Base-by-base conservation (phyloP, 2,329 filamentous ascomycete species). In the Fusarium marasasianum region DNA sequence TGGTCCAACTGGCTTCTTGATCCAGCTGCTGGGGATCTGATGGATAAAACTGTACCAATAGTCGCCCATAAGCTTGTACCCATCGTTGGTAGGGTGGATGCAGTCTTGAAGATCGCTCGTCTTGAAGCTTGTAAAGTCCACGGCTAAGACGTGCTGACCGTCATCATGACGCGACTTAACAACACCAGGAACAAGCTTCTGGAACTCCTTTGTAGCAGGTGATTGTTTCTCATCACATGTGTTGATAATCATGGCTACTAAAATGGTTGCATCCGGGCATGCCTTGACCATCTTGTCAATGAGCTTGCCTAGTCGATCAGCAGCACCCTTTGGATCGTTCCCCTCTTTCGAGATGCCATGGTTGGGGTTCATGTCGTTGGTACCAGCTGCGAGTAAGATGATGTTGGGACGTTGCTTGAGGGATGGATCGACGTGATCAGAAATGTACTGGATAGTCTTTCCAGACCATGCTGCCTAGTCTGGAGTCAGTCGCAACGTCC, bases 41-140 rank as follows among this genome's bases (percentile, higher is more conserved):
- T 57, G 54, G 1, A 78, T 59, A 24, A 78, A 79, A 43, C 67
- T 64, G 20, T 76, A 78, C 77, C 77, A 79, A 17, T 72, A 78
- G 26, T 74, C 54, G 0, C 73, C 76, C 43, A 78, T 63, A 11
- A 68, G 10, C 8, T 45, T 51, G 38, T 78, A 79, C 0, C 77
- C 76, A 1, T 61, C 33, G 5, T 70, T 69, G 2, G 76, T 70
- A 5, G 77, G 77, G 18, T 79, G 77, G 5, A 79, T 66, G 14
- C 77, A 78, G 54, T 78, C 77, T 10, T 61, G 63, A 5, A 76
- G 45, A 2, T 50, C 24, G 15, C 41, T 54, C 6, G 54, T 47
- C 13, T 63, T 55, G n/a, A 73, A 73, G 4, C 35, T 45, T 1
- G 40, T 69, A 3, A 76, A 73, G n/a, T 76, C 67, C 7, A 71